Evolutionary conservation across 176 grass and related monocot species (phyloP).

Genomic region (Cenchrus purpureus): DNA sequence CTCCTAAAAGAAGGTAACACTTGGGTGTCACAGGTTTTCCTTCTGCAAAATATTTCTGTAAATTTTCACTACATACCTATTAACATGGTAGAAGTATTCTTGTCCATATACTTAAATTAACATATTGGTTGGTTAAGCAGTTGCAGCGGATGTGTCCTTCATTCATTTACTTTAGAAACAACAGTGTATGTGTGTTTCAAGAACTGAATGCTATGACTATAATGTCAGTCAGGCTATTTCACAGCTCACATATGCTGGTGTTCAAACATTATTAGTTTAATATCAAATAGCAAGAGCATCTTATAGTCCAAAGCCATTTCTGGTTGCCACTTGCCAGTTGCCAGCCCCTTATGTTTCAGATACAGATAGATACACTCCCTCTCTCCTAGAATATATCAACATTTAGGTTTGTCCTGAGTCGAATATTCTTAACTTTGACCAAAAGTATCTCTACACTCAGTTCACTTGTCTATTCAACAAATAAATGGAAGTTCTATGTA

Average conservation of each 20-base stretch:
- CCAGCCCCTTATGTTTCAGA: not conserved
- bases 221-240: not conserved
- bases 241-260: slow-evolving; percentile 9
- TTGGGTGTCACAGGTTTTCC: slow-evolving; percentile 9
- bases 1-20: slow-evolving; percentile 65
- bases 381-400: no score
- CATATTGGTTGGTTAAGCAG: slow-evolving; percentile 7
- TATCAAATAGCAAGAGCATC: not conserved
- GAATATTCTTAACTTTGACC: no score
- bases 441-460: no score
- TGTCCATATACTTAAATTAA: not conserved
- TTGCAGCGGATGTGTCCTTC: not conserved
- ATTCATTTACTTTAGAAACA: slow-evolving; percentile 26
- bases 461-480: no score
- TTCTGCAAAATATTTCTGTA: not conserved
- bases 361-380: not conserved
- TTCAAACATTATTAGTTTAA: not conserved
- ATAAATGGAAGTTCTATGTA: no score
- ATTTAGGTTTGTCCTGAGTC: no score
- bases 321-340: not conserved
- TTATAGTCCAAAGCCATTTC: not conserved
- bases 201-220: slow-evolving; percentile 9
- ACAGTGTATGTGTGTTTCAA: not conserved
- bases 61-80: slow-evolving; percentile 4
- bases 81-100: not conserved